Percentiles rank a stretch among this genome's conserved stretches.
phyloP scores from a whole-genome alignment of 805 yeast genomes.

The Lipomyces yamadae region DNA sequence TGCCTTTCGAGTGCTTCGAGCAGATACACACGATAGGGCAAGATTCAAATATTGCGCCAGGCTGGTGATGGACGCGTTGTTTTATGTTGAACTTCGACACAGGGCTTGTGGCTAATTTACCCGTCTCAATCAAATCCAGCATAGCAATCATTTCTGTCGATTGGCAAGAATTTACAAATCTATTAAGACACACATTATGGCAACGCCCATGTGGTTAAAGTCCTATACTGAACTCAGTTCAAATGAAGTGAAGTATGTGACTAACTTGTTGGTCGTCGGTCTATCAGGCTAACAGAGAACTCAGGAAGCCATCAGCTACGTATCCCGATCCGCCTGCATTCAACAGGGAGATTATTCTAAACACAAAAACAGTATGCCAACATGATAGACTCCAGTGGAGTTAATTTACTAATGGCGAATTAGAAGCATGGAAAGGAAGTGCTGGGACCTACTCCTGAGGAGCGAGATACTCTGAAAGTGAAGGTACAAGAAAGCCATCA shows the following conservation, averaged over 20 bases:
- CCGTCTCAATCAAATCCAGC: not conserved
- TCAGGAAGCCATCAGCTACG: constrained; percentile 12
- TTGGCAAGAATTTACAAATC: not conserved
- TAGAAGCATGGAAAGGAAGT: constrained; percentile 34
- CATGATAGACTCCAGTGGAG: not conserved
- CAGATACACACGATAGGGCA: too few species aligned
- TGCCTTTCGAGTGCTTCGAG: too few species aligned
- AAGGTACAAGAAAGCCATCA: constrained; percentile 19
- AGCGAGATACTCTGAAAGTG: constrained; percentile 35
- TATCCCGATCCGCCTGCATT: constrained; percentile 29
- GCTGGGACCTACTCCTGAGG: constrained; percentile 22
- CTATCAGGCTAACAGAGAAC: not conserved
- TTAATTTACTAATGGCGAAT: not conserved
- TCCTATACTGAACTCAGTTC: constrained; percentile 15
- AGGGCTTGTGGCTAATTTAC: not conserved
- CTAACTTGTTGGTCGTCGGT: not conserved
- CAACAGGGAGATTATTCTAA: constrained; percentile 29
- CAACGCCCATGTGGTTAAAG: constrained; percentile 21
- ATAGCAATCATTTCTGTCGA: too few species aligned
- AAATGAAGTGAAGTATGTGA: constrained; percentile 22
- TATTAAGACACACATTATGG: not conserved
- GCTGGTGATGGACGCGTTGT: not conserved
- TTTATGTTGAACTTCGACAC: not conserved
- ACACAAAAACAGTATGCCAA: constrained; percentile 22
- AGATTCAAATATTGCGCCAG: not conserved